phyloP scores from a whole-genome alignment of 768 basidiomycete species.

The Melanogaster broomeanus region DNA sequence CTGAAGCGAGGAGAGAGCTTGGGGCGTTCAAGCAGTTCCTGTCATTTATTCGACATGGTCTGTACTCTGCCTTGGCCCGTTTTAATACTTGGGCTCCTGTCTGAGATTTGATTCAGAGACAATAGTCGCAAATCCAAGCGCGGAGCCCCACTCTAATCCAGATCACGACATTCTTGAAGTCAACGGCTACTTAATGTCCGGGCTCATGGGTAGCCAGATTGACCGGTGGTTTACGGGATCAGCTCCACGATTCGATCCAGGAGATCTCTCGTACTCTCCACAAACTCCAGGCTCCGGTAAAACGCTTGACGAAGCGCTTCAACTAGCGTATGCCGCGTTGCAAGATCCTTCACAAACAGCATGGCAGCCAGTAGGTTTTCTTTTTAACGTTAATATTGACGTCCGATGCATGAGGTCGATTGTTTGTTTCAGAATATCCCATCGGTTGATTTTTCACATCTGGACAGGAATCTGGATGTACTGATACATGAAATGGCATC shows the following conservation, averaged over 20 bases:
- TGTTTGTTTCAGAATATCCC: constrained; percentile 44
- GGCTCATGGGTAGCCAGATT: constrained; percentile 66
- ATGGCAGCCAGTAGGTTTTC: constrained; percentile 54
- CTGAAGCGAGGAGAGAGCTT: constrained; percentile 65
- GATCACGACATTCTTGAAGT: constrained; percentile 79
- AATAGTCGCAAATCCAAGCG: constrained; percentile 49
- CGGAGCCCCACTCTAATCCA: constrained; percentile 48
- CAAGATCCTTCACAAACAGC: constrained; percentile 47
- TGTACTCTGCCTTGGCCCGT: constrained; percentile 21
- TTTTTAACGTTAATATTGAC: constrained; percentile 25
- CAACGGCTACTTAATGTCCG: constrained; percentile 74
- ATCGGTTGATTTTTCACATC: constrained; percentile 52
- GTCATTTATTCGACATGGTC: constrained; percentile 75
- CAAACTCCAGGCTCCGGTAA: constrained; percentile 20
- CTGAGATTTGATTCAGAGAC: constrained; percentile 40
- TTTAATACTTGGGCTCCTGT: constrained; percentile 12
- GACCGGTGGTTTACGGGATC: constrained; percentile 82
- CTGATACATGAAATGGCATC: constrained; percentile 62
- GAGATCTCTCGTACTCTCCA: constrained; percentile 29
- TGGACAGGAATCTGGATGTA: constrained; percentile 70
- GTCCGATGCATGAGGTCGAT: constrained; percentile 26
- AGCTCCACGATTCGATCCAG: constrained; percentile 33
- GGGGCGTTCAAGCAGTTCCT: constrained; percentile 79
- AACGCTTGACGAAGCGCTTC: constrained; percentile 40
- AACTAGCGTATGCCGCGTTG: constrained; percentile 50